These are phyloP conservation scores for bread wheat (Triticum aestivum) DNA, from an alignment of 176 grass and related monocot species.

Conservation along the genomic window DNA sequence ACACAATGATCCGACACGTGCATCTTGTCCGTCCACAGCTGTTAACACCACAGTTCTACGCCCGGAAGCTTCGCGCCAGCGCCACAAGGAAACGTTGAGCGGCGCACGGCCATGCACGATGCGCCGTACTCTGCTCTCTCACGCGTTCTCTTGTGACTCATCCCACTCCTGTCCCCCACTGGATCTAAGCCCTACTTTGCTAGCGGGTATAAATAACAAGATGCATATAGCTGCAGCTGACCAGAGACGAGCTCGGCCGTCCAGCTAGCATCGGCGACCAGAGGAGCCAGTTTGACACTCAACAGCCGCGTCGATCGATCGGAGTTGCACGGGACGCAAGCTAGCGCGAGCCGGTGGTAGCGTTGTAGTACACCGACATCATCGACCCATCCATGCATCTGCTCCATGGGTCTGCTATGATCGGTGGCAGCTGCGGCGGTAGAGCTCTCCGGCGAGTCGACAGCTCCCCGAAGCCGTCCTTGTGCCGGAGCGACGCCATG, in stretches of 20 bases:
- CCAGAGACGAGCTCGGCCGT: not conserved
- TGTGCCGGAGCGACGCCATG: slow-evolving; percentile 28
- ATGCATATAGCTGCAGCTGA: not conserved
- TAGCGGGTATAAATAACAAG: slow-evolving; percentile 9
- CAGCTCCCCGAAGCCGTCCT: not conserved
- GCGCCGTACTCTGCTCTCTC: not conserved
- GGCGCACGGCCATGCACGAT: not conserved
- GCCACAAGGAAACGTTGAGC: not conserved
- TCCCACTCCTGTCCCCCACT: not conserved
- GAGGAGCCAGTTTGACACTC: not conserved
- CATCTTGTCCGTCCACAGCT: not conserved
- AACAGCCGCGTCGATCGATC: not conserved
- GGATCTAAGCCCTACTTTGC: not conserved
- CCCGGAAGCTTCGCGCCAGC: not conserved
- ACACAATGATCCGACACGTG: not conserved
- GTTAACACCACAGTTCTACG: not conserved
- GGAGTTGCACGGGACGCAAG: not conserved
- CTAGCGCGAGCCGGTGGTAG: not conserved
- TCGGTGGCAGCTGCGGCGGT: not conserved
- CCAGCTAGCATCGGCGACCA: not conserved
- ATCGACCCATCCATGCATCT: not conserved
- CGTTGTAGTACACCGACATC: not conserved
- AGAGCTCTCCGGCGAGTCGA: not conserved
- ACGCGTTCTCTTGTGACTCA: slow-evolving; percentile 1
- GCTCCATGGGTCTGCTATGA: not conserved